Evolutionary conservation across 2,329 filamentous ascomycete species (phyloP).

Genomic region (Cryphonectria carpinicola): DNA sequence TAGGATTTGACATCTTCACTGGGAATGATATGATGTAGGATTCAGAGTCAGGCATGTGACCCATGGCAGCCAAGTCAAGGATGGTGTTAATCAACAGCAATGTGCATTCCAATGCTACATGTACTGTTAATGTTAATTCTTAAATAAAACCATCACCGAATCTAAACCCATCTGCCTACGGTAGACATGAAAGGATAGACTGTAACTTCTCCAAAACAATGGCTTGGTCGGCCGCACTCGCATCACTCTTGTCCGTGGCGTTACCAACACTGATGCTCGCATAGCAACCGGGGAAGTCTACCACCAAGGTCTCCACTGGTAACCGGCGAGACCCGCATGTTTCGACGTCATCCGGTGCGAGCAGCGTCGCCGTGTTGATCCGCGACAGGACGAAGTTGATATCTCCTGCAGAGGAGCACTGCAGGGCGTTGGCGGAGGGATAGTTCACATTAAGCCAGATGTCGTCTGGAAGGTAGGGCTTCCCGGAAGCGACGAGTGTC

Average conservation of each 20-base stretch:
- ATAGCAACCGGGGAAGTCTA: conserved; percentile 57
- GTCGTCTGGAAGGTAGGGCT: conserved; percentile 64
- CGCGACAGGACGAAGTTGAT: conserved; percentile 69
- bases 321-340: conserved; percentile 60
- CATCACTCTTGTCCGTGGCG: conserved; percentile 63
- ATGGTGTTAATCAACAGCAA: neutral
- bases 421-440: conserved; percentile 49
- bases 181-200: conserved; percentile 22
- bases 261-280: conserved; percentile 66
- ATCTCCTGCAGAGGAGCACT: conserved; percentile 54
- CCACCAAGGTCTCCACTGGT: conserved; percentile 62
- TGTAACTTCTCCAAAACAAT: conserved; percentile 55
- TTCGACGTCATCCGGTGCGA: conserved; percentile 51
- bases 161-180: neutral
- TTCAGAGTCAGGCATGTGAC: neutral
- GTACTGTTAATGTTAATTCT: neutral
- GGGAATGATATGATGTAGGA: too few species aligned
- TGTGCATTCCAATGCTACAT: neutral
- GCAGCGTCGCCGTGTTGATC: conserved; percentile 51
- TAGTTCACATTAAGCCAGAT: conserved; percentile 74
- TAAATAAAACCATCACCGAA: neutral
- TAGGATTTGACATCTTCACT: too few species aligned
- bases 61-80: neutral
- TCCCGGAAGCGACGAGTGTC: conserved; percentile 57
- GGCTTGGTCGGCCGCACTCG: conserved; percentile 52